Percentiles rank a stretch among this genome's conserved stretches.
phyloP scores from a whole-genome alignment of 345 rosid genomes.

The Noccaea caerulescens region DNA sequence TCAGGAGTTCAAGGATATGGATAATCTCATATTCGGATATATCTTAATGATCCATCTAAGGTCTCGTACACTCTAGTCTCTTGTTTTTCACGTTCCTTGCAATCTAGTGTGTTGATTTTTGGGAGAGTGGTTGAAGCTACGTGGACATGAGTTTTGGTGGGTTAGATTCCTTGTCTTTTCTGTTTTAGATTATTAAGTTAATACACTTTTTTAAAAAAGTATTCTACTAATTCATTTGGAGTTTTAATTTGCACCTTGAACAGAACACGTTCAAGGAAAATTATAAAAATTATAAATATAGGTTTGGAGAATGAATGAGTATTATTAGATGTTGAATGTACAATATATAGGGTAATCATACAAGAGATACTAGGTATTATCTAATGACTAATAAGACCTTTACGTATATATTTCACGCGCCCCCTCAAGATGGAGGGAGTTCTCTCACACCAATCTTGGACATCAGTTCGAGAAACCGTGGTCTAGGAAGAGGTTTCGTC shows the following conservation, averaged over 20 bases:
- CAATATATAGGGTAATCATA: no score
- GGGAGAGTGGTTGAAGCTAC: slow-evolving; percentile 12
- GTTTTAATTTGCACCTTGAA: neutral
- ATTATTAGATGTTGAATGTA: no score
- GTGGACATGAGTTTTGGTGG: slow-evolving; percentile 18
- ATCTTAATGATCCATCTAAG: neutral
- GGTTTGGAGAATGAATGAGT: no score
- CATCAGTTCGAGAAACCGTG: no score
- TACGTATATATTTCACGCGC: no score
- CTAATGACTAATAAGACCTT: no score
- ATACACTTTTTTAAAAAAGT: neutral
- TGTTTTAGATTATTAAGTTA: neutral
- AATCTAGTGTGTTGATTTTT: slow-evolving; percentile 14
- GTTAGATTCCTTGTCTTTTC: neutral
- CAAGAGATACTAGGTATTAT: no score
- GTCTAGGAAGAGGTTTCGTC: no score
- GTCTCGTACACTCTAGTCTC: neutral
- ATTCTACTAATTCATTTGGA: neutral
- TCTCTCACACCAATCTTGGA: no score
- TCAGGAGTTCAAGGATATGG: slow-evolving; percentile 26
- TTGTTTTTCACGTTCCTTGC: neutral
- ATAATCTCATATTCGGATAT: slow-evolving; percentile 9
- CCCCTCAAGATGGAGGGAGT: no score
- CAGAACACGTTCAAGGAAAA: neutral
- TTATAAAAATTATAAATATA: no score